Evolutionary conservation across 345 rosid genomes (phyloP).

Genomic region (Luvunga scandens): DNA sequence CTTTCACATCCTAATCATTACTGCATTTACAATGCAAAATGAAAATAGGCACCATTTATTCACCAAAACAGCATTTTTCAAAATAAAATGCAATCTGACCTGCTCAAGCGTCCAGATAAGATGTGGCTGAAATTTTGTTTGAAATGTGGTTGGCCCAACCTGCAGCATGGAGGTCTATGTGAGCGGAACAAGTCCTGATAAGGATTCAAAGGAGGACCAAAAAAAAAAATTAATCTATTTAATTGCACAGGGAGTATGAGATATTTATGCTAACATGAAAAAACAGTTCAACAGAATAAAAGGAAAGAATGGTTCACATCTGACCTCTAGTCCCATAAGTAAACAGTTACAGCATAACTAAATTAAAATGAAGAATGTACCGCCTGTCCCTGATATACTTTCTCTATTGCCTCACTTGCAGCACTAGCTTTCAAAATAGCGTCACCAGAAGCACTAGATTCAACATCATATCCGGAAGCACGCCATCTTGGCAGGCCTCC

Average conservation of each 20-base stretch:
- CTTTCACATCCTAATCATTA: neutral
- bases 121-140: slow-evolving; percentile 82
- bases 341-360: neutral
- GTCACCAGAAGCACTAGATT: slow-evolving; percentile 96
- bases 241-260: neutral
- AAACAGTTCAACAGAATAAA: neutral
- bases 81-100: slow-evolving; percentile 42
- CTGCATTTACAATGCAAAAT: neutral
- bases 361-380: slow-evolving; percentile 41
- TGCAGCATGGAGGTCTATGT: slow-evolving; percentile 26
- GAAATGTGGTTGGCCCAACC: slow-evolving; percentile 81
- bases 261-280: neutral
- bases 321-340: neutral
- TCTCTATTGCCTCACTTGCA: slow-evolving; percentile 93
- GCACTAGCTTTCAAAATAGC: slow-evolving; percentile 96
- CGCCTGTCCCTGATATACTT: slow-evolving; percentile 78
- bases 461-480: slow-evolving; percentile 94
- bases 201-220: neutral
- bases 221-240: neutral
- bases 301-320: neutral
- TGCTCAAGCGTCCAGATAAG: slow-evolving; percentile 90
- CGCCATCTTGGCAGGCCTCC: slow-evolving; percentile 99
- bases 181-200: neutral
- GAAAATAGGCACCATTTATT: neutral
- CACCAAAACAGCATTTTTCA: neutral